Evolutionary conservation across 345 rosid genomes (phyloP), one percentile per base, ranked within the genome.

Genomic region (Rhizophora mangle): DNA sequence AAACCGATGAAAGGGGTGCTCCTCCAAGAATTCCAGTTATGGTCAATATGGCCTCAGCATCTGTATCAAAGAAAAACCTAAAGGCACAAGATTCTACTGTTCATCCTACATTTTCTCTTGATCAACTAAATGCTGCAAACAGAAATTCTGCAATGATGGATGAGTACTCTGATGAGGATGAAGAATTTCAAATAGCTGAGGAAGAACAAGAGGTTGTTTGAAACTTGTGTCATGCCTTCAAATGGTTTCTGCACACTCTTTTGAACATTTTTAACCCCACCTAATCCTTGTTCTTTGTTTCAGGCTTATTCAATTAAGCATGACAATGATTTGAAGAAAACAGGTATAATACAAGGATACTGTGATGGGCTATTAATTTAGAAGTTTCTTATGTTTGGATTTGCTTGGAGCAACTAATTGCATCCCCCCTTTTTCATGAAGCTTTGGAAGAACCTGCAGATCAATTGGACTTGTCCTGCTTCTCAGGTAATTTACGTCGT

Each of bases 151-250:
- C 69, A 68, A 75, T 83, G 81, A 75, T 89, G 86, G 98, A 96
- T 81, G 98, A 92, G 79, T 87, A 81, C 67, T 89, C 98, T 26
- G 98, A 96, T 37, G 97, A 93, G 61, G 99, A 95, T 80, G 99
- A 95, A 62, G 99, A 95, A 73, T 89, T 81, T 78, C 98, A 86
- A 80, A 76, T 89, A 65, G 85, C 97, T 65, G 98, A 92, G 67
- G 81, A 91, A 68, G 99, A 92, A 64, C 94, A 85, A 80, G 97
- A 92, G 92, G 99, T 96, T 31, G 72, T 30, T 57, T 61, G 32
- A 53, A 37, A 27, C 21, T 72, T 63, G n/a, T 64, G 27, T 68
- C 60, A 32, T 58, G 55, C 70, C 46, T 27, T 27, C 60, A 5
- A 27, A 29, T 63, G 20, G 13, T 67, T 36, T 51, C 70, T 62